phyloP scores from a whole-genome alignment of 352 stramenopile genomes.

The Achlya hypogyna region DNA sequence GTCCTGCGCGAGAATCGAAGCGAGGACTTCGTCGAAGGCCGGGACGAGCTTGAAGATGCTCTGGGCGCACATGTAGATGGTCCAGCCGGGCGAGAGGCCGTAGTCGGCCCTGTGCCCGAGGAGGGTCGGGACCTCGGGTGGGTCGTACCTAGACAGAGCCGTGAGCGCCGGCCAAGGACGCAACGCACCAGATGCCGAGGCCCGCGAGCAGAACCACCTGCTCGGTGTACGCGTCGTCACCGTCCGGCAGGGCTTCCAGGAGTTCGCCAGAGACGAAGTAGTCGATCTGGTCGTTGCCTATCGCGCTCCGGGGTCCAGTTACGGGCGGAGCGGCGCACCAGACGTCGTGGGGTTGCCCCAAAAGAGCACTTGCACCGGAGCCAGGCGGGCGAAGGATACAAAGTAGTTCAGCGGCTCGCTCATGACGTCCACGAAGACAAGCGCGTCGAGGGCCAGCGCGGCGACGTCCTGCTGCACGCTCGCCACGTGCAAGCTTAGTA shows the following conservation, averaged over 20 bases:
- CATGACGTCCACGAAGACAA: conserved; percentile 46
- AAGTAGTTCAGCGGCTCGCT: conserved; percentile 41
- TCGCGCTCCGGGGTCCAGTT: not conserved
- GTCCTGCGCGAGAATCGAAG: conserved; percentile 25
- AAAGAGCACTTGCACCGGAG: conserved; percentile 45
- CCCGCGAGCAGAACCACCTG: conserved; percentile 50
- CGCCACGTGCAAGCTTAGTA: conserved; percentile 21
- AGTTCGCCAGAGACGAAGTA: conserved; percentile 56
- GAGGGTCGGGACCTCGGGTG: not conserved
- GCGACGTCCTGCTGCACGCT: conserved; percentile 13
- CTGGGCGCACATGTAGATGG: conserved; percentile 36
- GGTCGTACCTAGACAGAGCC: conserved; percentile 8
- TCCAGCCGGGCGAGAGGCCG: not conserved
- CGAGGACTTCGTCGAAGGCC: conserved; percentile 32
- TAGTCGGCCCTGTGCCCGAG: conserved; percentile 4
- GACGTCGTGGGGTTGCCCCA: conserved; percentile 63
- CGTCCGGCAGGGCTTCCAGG: conserved; percentile 27
- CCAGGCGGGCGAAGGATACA: conserved; percentile 31
- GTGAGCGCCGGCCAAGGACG: not conserved
- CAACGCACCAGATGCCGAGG: conserved; percentile 42
- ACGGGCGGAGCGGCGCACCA: conserved; percentile 13
- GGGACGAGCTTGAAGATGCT: conserved; percentile 55
- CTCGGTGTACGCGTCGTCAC: conserved; percentile 27
- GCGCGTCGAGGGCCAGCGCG: conserved; percentile 28
- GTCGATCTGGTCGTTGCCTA: conserved; percentile 33